Percentiles rank a stretch among this genome's conserved stretches.
Evolutionary conservation across 306 rosid species (phyloP).

Genomic region (Trifolium pratense): DNA sequence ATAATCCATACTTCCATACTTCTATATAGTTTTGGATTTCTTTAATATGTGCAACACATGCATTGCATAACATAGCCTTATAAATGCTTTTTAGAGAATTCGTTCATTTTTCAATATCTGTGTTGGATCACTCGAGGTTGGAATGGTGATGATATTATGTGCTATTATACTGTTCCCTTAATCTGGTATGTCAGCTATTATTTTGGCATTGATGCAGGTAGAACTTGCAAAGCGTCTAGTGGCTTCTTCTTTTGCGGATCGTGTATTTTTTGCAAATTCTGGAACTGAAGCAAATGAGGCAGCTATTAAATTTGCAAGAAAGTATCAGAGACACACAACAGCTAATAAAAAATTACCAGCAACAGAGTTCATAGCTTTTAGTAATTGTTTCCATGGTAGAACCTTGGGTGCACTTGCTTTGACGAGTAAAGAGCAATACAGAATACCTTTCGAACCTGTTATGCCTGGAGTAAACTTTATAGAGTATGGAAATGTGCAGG

Average conservation of each 20-base stretch:
- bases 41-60: too few species aligned
- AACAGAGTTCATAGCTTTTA: conserved; percentile 74
- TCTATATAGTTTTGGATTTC: too few species aligned
- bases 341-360: conserved; percentile 62
- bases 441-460: conserved; percentile 88
- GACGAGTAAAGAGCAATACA: conserved; percentile 90
- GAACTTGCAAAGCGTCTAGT: conserved; percentile 83
- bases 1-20: too few species aligned
- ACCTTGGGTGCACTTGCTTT: conserved; percentile 95
- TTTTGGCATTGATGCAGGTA: conserved; percentile 55
- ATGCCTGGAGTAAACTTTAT: conserved; percentile 94
- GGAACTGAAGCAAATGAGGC: conserved; percentile 98
- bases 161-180: too few species aligned
- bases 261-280: conserved; percentile 82
- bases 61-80: too few species aligned
- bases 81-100: too few species aligned
- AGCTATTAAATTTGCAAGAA: conserved; percentile 89
- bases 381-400: conserved; percentile 90
- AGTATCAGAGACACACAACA: conserved; percentile 66
- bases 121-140: too few species aligned
- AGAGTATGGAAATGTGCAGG: conserved; percentile 74
- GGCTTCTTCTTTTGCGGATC: conserved; percentile 78
- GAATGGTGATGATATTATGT: too few species aligned
- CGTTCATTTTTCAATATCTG: too few species aligned
- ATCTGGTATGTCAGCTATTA: too few species aligned